Base-by-base conservation (phyloP, 2,329 filamentous ascomycete species). In the Verticillium zaregamsianum region DNA sequence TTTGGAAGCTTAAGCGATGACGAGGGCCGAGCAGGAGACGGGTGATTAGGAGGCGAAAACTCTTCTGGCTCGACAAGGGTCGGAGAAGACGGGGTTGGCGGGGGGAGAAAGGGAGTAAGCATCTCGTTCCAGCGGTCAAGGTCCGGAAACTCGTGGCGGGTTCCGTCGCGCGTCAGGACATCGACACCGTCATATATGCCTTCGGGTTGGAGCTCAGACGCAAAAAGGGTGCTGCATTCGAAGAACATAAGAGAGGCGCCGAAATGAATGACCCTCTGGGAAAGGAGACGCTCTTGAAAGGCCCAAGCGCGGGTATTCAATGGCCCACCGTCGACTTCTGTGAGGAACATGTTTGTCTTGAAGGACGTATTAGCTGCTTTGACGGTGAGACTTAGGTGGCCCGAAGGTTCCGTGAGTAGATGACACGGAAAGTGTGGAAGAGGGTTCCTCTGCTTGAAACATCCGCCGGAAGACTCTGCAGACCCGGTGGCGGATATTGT, bases 161-260 rank as follows among this genome's bases (percentile, higher is more conserved):
- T 14, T 5, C 45, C 45, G n/a, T 52, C 45, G 20, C 45, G 45
- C 3, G 45, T 25, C 45, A 52, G 12, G n/a, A 52, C 45, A 14
- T 52, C 20, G 12, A 52, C 45, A 12, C 45, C 45, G 20, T 52
- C 45, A 20, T 52, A 52, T 9, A 52, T 52, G 45, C 45, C 45
- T 14, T 52, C 45, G 45, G 45, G 45, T 20, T 52, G 45, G 11
- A 52, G 45, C 45, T 52, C 45, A n/a, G 45, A 52, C 7, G 20
- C 45, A 11, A 52, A 52, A 12, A 52, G 20, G 7, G 45, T 52
- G 12, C 45, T 52, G 20, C 45, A 52, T 14, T 52, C 45, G 45
- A 52, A 57, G 12, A 57, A 57, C 12, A 57, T 57, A 25, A 57
- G 55, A 14, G 55, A 57, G 55, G 55, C 55, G 23, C 55, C 55